Evolutionary conservation across 1,139 yeast species (phyloP).

Genomic region (Diutina rugosa): DNA sequence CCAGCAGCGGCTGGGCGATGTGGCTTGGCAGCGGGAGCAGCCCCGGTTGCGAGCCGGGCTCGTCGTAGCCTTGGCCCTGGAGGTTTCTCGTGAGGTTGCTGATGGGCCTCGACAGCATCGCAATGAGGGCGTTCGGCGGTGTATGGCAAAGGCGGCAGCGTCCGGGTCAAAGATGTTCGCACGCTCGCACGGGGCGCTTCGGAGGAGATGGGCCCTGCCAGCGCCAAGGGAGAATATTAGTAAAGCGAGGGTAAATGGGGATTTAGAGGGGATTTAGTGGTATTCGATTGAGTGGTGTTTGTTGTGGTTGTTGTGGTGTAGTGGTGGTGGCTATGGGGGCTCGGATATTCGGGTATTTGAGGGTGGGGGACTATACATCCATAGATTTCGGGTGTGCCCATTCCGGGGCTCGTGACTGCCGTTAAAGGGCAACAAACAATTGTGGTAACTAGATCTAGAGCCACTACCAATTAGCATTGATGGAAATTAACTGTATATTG

Average conservation of each 20-base stretch:
- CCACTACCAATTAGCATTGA: too few relatives aligned
- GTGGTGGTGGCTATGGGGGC: too few relatives aligned
- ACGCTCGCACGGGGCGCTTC: not conserved
- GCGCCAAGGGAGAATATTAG: not conserved
- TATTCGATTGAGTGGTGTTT: not conserved
- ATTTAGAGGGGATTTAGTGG: not conserved
- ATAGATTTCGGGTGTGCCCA: not conserved
- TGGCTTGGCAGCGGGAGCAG: not conserved
- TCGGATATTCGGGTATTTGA: too few relatives aligned
- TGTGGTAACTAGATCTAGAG: too few relatives aligned
- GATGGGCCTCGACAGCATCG: not conserved
- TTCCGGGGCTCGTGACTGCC: not conserved
- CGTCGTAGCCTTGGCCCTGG: not conserved
- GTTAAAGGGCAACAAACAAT: not conserved
- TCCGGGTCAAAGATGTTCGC: not conserved
- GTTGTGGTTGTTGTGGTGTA: too few relatives aligned
- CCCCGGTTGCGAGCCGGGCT: not conserved
- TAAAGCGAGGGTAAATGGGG: not conserved
- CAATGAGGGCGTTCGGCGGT: not conserved
- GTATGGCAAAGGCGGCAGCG: not conserved
- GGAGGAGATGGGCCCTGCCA: not conserved
- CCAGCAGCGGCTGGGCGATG: not conserved
- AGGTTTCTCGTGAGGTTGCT: slow-evolving; percentile 1
- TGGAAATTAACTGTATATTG: too few relatives aligned
- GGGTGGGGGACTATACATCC: too few relatives aligned